Evolutionary conservation across 2,329 filamentous ascomycete species (phyloP).

Genomic region (Diaporthe sp.): DNA sequence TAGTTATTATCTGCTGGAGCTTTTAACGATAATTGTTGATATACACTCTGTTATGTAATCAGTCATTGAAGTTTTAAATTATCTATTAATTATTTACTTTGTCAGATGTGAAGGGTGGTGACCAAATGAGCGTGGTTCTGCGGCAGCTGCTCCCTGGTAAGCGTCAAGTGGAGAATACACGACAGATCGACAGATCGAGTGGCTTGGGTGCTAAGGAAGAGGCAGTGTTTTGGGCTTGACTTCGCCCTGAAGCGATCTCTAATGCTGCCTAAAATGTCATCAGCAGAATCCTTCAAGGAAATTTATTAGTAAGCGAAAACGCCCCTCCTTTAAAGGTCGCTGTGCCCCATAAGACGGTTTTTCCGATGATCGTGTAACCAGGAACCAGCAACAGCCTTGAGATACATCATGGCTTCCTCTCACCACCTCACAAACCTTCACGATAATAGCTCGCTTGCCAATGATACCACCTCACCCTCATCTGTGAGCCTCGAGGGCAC

Average conservation of each 20-base stretch:
- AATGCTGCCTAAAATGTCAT: constrained; percentile 2
- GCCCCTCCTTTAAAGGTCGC: not conserved
- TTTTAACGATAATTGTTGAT: too few relatives aligned
- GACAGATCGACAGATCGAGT: too few relatives aligned
- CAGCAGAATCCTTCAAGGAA: not conserved
- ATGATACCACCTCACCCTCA: constrained; percentile 1
- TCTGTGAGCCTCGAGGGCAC: not conserved
- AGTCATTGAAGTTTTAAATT: too few relatives aligned
- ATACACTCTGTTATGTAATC: too few relatives aligned
- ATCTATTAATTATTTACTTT: not conserved
- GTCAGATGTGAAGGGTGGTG: not conserved
- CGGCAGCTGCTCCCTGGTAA: not conserved
- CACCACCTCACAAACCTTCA: not conserved
- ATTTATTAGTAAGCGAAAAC: not conserved
- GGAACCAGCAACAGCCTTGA: constrained; percentile 6
- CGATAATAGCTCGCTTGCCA: constrained; percentile 4
- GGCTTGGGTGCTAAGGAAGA: not conserved
- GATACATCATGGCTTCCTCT: constrained; percentile 8
- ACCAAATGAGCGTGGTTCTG: not conserved
- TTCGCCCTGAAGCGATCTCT: not conserved
- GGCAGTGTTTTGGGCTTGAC: not conserved
- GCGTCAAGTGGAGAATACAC: too few relatives aligned
- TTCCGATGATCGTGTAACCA: constrained; percentile 3
- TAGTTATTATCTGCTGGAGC: not conserved
- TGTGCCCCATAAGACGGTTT: not conserved